Percentiles rank a stretch among this genome's conserved stretches.
Conservation (phyloP, 129 eudicot species). For the Rutidosis leptorrhynchoides region DNA sequence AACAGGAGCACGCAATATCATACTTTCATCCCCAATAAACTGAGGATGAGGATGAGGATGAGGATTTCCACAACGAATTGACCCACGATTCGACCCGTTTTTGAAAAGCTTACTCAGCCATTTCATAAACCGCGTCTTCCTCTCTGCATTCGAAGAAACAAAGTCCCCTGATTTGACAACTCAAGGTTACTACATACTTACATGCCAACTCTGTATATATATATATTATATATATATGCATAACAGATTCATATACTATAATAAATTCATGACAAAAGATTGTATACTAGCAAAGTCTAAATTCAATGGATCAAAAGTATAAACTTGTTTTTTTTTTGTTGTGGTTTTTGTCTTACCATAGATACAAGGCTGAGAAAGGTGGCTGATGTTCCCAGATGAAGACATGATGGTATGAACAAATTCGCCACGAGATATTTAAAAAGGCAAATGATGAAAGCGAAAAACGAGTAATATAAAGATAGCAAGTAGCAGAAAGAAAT, state of each 20-base stretch:
- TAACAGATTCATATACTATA: not conserved
- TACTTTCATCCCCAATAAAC: conserved; percentile 80
- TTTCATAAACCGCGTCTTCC: conserved; percentile 82
- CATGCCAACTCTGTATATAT: not conserved
- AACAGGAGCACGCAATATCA: conserved; percentile 69
- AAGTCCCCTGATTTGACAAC: conserved; percentile 56
- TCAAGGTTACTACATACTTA: conserved; percentile 3
- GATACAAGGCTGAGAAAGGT: conserved; percentile 76
- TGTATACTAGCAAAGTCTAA: not conserved
- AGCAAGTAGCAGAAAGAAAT: conserved; percentile 22
- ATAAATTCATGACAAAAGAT: no score
- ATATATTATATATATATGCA: not conserved
- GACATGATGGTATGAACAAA: conserved; percentile 64
- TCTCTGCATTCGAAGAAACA: conserved; percentile 67
- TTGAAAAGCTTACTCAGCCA: conserved; percentile 81
- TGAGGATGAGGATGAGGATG: conserved; percentile 70
- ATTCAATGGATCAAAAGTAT: conserved; percentile 13
- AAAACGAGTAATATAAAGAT: conserved; percentile 46
- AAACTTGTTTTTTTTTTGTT: not conserved
- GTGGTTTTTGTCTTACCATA: conserved; percentile 47
- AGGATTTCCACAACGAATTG: conserved; percentile 38
- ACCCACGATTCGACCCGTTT: conserved; percentile 44
- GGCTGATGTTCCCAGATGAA: conserved; percentile 60
- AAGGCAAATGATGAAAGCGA: conserved; percentile 29
- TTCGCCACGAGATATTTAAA: conserved; percentile 36